A percentile compares a stretch with the other conserved stretches of the same genome.
These are phyloP conservation scores for Leavenworthia alabamica DNA, from an alignment of 345 rosid genomes.

Conservation along the genomic window DNA sequence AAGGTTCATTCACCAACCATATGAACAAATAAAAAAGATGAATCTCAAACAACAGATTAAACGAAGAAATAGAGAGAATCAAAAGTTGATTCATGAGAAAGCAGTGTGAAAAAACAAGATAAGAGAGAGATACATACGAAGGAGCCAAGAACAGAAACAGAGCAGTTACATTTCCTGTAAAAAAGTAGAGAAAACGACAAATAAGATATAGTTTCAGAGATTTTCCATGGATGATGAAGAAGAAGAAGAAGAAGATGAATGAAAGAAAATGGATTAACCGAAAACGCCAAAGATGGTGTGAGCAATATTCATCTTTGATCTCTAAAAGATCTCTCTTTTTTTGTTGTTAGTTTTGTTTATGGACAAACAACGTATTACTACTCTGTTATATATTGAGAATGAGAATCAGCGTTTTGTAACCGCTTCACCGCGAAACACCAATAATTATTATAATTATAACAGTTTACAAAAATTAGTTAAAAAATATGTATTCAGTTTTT, in stretches of 20 bases:
- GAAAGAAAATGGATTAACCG: conserved; percentile 44
- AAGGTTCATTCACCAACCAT: not conserved
- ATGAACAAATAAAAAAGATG: too few species aligned
- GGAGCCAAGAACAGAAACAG: conserved; percentile 94
- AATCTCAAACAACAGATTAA: not conserved
- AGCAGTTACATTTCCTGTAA: conserved; percentile 97
- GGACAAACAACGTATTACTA: not conserved
- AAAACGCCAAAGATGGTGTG: conserved; percentile 86
- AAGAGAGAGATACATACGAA: conserved; percentile 39
- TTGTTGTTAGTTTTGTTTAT: conserved; percentile 1
- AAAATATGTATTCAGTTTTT: not conserved
- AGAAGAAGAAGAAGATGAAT: not conserved
- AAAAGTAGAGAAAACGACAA: conserved; percentile 5
- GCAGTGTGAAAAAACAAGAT: too few species aligned
- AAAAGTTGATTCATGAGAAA: too few species aligned
- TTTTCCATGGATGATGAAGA: conserved; percentile 2
- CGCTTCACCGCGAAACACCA: conserved; percentile 20
- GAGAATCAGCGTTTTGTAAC: conserved; percentile 1
- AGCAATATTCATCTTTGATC: conserved; percentile 42
- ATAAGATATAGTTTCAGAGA: not conserved
- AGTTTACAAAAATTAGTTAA: not conserved
- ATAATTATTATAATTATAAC: not conserved
- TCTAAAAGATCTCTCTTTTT: not conserved
- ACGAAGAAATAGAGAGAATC: not conserved
- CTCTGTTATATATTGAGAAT: conserved; percentile 4